These are phyloP conservation scores for Tricholomella constricta DNA, from an alignment of 768 basidiomycete genomes.

Conservation along the genomic window DNA sequence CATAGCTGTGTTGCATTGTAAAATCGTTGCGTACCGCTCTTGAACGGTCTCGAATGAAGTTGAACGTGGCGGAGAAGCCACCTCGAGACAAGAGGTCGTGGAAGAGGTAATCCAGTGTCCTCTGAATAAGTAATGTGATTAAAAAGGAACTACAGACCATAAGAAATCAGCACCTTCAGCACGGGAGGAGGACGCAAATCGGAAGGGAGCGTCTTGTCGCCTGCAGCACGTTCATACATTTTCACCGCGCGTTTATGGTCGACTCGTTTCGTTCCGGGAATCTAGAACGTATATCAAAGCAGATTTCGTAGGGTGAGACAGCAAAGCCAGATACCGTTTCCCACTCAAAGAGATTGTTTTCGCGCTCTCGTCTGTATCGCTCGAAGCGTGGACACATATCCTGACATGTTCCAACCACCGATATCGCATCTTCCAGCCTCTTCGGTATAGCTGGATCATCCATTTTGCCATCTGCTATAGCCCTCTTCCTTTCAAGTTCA, in stretches of 20 bases:
- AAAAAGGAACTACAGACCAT: not conserved
- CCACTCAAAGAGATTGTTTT: conserved; percentile 84
- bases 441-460: conserved; percentile 81
- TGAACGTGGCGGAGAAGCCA: conserved; percentile 70
- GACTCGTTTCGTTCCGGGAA: conserved; percentile 82
- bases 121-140: conserved; percentile 40
- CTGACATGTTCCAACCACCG: conserved; percentile 89
- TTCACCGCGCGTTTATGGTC: conserved; percentile 90
- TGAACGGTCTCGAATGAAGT: conserved; percentile 91
- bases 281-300: conserved; percentile 51
- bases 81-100: conserved; percentile 71
- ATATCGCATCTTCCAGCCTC: conserved; percentile 85
- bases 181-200: conserved; percentile 88
- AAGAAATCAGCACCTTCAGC: conserved; percentile 58
- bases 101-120: conserved; percentile 92
- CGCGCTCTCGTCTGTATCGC: conserved; percentile 84
- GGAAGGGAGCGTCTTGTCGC: conserved; percentile 88
- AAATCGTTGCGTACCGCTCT: conserved; percentile 92
- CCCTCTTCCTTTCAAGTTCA: conserved; percentile 67
- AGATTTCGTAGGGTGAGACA: conserved; percentile 29
- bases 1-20: conserved; percentile 86
- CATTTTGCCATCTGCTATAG: conserved; percentile 85
- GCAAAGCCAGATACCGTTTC: conserved; percentile 72
- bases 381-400: conserved; percentile 97
- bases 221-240: conserved; percentile 92